These are phyloP conservation scores for Wickerhamomyces mucosus DNA, from an alignment of 805 yeast genomes.

Conservation along the genomic window DNA sequence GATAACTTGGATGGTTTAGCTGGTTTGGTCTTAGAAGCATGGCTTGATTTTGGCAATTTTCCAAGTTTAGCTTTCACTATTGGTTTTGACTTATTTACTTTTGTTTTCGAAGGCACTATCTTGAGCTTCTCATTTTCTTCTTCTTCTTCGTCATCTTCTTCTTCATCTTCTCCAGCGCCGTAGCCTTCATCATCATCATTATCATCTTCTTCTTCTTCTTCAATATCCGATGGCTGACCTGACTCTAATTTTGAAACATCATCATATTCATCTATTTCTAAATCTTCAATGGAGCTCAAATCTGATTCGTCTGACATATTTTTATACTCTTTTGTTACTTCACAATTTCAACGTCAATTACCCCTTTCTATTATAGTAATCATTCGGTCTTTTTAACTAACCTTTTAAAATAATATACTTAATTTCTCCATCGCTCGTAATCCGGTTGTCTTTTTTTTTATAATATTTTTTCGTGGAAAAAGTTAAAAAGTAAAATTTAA, in stretches of 20 bases:
- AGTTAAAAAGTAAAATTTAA: no score
- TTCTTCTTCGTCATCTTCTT: constrained; percentile 9
- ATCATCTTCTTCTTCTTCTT: constrained; percentile 8
- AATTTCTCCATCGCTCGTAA: no score
- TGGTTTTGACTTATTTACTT: constrained; percentile 2
- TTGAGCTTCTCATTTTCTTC: constrained; percentile 9
- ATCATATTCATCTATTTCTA: neutral
- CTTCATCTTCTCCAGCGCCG: constrained; percentile 11
- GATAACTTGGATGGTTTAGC: neutral
- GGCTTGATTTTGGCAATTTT: neutral
- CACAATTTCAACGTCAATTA: no score
- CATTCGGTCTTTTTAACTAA: no score
- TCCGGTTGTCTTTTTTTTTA: no score
- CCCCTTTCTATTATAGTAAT: no score
- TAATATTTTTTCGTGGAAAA: no score
- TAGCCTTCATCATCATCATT: constrained; percentile 8
- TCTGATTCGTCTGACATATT: constrained; percentile 1
- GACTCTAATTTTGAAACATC: no score
- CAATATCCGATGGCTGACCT: neutral
- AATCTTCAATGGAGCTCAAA: neutral
- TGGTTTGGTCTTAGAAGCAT: neutral
- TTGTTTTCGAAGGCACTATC: constrained; percentile 6
- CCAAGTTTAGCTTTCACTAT: constrained; percentile 1
- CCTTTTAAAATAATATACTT: no score
- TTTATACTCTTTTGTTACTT: no score